Conservation (phyloP, 768 basidiomycete genomes). For the Lepiota brunneoincarnata region DNA sequence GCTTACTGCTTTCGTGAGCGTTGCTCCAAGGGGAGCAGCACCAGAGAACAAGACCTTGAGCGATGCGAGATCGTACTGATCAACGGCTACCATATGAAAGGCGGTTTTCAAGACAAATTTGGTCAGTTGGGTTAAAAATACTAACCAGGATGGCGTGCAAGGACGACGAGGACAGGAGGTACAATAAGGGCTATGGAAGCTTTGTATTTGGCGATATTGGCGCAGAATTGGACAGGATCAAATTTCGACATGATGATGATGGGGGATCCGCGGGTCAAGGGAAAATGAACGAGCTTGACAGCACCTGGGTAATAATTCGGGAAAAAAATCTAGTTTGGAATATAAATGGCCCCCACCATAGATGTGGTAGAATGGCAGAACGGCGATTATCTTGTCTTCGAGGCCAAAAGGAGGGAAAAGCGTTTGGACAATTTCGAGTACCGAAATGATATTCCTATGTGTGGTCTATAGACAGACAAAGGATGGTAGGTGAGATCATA, state of each 20-base stretch:
- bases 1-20: slow-evolving; percentile 51
- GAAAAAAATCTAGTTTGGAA: background rate
- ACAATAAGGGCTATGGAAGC: slow-evolving; percentile 61
- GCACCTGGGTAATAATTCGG: slow-evolving; percentile 36
- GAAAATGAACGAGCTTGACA: slow-evolving; percentile 61
- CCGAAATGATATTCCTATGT: slow-evolving; percentile 63
- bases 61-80: slow-evolving; percentile 63
- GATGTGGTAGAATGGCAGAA: slow-evolving; percentile 59
- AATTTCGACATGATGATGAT: slow-evolving; percentile 65
- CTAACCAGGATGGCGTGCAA: slow-evolving; percentile 68
- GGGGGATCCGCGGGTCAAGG: slow-evolving; percentile 47
- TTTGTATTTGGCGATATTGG: slow-evolving; percentile 61
- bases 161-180: slow-evolving; percentile 80
- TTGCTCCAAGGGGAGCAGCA: slow-evolving; percentile 76
- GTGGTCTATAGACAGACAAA: slow-evolving; percentile 42
- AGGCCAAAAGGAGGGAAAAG: slow-evolving; percentile 39
- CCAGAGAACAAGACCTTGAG: slow-evolving; percentile 62
- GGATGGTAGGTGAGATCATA: slow-evolving; percentile 1
- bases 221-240: slow-evolving; percentile 67
- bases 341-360: slow-evolving; percentile 26
- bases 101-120: background rate
- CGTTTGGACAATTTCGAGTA: slow-evolving; percentile 47
- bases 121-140: background rate
- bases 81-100: slow-evolving; percentile 41
- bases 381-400: slow-evolving; percentile 55